phyloP scores from a whole-genome alignment of 1,284 basidiomycete species.

The Mycena sp. region DNA sequence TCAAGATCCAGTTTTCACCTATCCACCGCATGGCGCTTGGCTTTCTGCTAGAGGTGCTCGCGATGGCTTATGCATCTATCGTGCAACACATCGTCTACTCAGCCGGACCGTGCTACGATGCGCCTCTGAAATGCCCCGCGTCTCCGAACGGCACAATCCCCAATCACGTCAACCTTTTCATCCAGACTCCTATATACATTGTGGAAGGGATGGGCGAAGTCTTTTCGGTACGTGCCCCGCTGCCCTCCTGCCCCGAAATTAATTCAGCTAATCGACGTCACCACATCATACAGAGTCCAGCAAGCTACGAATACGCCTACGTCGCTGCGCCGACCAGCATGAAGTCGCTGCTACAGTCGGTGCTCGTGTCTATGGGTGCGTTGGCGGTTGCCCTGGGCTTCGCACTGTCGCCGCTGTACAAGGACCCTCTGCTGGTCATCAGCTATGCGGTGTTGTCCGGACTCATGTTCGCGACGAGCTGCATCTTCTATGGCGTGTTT shows the following conservation, averaged over 20 bases:
- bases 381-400: constrained; percentile 11
- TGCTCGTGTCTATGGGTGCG: constrained; percentile 18
- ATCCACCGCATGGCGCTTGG: constrained; percentile 24
- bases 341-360: constrained; percentile 19
- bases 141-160: not conserved
- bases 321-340: constrained; percentile 16
- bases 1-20: constrained; percentile 17
- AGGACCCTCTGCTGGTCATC: constrained; percentile 17
- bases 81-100: constrained; percentile 13
- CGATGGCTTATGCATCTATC: constrained; percentile 13
- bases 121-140: constrained; percentile 7
- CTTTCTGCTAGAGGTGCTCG: constrained; percentile 15
- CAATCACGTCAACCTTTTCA: constrained; percentile 13
- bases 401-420: constrained; percentile 13
- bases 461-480: constrained; percentile 9
- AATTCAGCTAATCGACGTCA: no score
- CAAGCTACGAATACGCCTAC: constrained; percentile 21
- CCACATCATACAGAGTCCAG: no score
- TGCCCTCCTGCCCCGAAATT: no score
- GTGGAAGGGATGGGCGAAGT: constrained; percentile 24
- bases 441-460: constrained; percentile 15
- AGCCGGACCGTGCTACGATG: constrained; percentile 1
- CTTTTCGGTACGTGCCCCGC: no score
- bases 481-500: not conserved
- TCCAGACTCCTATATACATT: constrained; percentile 18